phyloP scores from a whole-genome alignment of 331 rosid species.

The Phaseolus coccineus region DNA sequence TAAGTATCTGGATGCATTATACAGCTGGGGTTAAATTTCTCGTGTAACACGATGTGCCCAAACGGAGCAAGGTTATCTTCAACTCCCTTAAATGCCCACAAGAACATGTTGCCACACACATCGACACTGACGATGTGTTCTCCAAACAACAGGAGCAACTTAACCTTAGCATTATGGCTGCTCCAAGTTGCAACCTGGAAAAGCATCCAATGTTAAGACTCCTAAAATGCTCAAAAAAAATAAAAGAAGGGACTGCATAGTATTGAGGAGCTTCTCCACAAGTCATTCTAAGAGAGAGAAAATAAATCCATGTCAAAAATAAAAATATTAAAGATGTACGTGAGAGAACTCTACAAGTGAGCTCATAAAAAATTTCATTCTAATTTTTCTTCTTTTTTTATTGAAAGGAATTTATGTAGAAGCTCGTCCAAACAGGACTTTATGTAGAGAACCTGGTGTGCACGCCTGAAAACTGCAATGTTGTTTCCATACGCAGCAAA shows the following conservation, averaged over 20 bases:
- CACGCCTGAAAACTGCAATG: constrained; percentile 82
- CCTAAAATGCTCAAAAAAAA: neutral
- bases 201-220: constrained; percentile 10
- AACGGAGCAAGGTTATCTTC: constrained; percentile 62
- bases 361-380: no score
- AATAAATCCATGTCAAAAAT: no score
- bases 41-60: constrained; percentile 63
- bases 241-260: neutral
- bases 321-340: no score
- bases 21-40: constrained; percentile 69
- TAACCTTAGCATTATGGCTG: constrained; percentile 72
- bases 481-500: constrained; percentile 75
- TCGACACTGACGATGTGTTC: constrained; percentile 82
- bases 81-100: constrained; percentile 84
- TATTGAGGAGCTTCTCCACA: no score
- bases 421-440: no score
- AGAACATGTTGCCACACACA: constrained; percentile 63
- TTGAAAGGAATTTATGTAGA: no score
- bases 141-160: constrained; percentile 75
- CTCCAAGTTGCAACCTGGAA: constrained; percentile 83
- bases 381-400: no score
- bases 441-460: constrained; percentile 68
- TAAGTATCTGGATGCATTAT: constrained; percentile 94
- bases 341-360: no score
- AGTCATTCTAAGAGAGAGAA: no score